Conservation (phyloP, 208 protist genomes). For the Crithidia sp. region DNA sequence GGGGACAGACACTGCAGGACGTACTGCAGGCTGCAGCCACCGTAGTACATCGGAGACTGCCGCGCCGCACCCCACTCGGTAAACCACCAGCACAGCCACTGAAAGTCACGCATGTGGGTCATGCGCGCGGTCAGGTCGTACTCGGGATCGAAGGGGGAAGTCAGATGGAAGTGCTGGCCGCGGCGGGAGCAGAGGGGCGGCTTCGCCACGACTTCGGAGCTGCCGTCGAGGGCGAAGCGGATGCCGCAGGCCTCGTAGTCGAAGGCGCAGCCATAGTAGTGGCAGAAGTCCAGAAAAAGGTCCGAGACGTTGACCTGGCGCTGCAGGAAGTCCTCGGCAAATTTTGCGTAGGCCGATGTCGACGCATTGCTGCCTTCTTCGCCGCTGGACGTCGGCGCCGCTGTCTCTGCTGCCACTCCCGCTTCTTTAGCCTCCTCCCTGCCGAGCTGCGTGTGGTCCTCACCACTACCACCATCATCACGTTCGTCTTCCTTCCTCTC, state of each 20-base stretch:
- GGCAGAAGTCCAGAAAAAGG: slow-evolving; percentile 82
- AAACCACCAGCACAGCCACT: slow-evolving; percentile 81
- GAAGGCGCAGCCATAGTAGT: slow-evolving; percentile 85
- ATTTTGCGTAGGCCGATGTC: slow-evolving; percentile 12
- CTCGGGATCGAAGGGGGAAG: slow-evolving; percentile 84
- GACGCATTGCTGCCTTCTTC: neutral
- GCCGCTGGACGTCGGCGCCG: too few species aligned
- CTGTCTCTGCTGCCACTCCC: neutral
- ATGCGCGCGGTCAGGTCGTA: slow-evolving; percentile 87
- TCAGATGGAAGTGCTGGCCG: slow-evolving; percentile 84
- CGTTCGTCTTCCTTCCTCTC: too few species aligned
- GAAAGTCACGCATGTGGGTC: slow-evolving; percentile 79
- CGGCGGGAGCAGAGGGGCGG: slow-evolving; percentile 67
- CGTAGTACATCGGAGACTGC: slow-evolving; percentile 38
- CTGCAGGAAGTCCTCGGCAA: slow-evolving; percentile 47
- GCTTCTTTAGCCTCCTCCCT: too few species aligned
- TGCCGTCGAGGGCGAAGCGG: slow-evolving; percentile 59
- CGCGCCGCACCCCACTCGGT: slow-evolving; percentile 46
- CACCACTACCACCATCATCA: too few species aligned
- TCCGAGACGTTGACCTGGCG: slow-evolving; percentile 48
- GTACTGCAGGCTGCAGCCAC: slow-evolving; percentile 61
- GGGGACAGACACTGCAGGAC: slow-evolving; percentile 74
- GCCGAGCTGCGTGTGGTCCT: too few species aligned
- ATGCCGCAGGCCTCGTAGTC: slow-evolving; percentile 83
- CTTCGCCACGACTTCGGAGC: slow-evolving; percentile 72